phyloP scores from a whole-genome alignment of 1,284 basidiomycete species.

The Malassezia obtusa region DNA sequence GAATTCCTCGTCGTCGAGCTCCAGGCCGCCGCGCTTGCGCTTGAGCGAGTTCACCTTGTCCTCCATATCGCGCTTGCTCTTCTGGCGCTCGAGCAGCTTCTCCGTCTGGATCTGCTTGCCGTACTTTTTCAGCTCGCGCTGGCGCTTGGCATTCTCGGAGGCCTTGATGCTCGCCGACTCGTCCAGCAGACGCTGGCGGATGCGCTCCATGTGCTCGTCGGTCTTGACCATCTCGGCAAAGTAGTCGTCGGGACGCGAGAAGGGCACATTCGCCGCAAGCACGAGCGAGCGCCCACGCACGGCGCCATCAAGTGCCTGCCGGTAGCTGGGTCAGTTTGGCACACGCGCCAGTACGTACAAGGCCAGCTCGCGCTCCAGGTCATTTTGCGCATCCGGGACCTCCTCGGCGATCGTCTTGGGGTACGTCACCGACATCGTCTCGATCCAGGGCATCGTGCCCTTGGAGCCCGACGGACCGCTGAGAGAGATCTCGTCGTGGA shows the following conservation, averaged over 20 bases:
- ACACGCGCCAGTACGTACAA: constrained; percentile 58
- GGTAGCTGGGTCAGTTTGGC: constrained; percentile 61
- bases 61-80: constrained; percentile 70
- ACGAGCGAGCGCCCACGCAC: constrained; percentile 66
- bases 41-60: constrained; percentile 51
- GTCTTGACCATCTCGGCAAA: constrained; percentile 99
- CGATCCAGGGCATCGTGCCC: constrained; percentile 39
- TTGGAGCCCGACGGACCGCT: constrained; percentile 22
- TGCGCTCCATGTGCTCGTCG: constrained; percentile 94
- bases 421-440: constrained; percentile 38
- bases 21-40: constrained; percentile 58
- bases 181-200: constrained; percentile 79
- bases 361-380: constrained; percentile 82
- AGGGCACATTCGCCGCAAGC: constrained; percentile 65
- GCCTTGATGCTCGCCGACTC: constrained; percentile 82
- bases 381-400: constrained; percentile 62
- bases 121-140: constrained; percentile 92
- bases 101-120: constrained; percentile 91
- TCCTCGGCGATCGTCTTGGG: constrained; percentile 47
- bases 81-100: constrained; percentile 68
- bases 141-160: constrained; percentile 78
- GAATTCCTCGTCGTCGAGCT: constrained; percentile 60
- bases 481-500: constrained; percentile 34
- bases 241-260: constrained; percentile 86
- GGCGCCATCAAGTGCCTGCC: constrained; percentile 78